These are phyloP conservation scores for Glycyrrhiza uralensis DNA, from an alignment of 306 rosid genomes.

Conservation along the genomic window DNA sequence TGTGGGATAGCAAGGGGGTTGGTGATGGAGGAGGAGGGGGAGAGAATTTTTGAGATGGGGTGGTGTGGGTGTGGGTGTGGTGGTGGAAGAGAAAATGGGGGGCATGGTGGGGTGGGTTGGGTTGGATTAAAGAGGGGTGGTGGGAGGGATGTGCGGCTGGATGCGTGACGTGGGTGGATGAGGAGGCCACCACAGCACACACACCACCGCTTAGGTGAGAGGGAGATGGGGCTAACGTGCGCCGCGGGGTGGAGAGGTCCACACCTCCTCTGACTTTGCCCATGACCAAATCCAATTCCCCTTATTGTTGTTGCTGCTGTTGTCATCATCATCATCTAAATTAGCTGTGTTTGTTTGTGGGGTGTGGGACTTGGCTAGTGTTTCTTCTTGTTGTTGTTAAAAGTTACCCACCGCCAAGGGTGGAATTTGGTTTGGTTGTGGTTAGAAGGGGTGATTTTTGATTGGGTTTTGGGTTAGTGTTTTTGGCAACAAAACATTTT, in stretches of 20 bases:
- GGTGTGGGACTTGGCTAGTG: constrained; percentile 21
- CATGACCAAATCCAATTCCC: constrained; percentile 11
- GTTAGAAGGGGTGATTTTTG: neutral
- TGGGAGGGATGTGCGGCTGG: constrained; percentile 33
- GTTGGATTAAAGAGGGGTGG: neutral
- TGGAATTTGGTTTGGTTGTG: neutral
- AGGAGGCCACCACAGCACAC: neutral
- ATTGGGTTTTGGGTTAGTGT: neutral
- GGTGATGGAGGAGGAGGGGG: neutral
- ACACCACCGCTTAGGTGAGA: constrained; percentile 34
- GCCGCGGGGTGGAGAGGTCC: constrained; percentile 37
- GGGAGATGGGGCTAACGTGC: constrained; percentile 27
- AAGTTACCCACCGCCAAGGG: constrained; percentile 18
- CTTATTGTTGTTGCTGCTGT: too few relatives aligned
- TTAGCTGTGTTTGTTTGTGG: constrained; percentile 18
- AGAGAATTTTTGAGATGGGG: neutral
- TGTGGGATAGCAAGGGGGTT: neutral
- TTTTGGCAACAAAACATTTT: neutral
- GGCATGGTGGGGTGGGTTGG: neutral
- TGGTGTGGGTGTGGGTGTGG: neutral
- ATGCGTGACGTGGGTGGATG: constrained; percentile 36
- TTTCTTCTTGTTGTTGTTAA: too few relatives aligned
- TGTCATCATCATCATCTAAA: neutral
- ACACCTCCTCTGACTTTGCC: constrained; percentile 30
- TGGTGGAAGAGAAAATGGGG: neutral